Percentiles rank a stretch among this genome's conserved stretches.
Conservation (phyloP, 2,329 filamentous ascomycete species). For the Chaetomiaceae sp. region DNA sequence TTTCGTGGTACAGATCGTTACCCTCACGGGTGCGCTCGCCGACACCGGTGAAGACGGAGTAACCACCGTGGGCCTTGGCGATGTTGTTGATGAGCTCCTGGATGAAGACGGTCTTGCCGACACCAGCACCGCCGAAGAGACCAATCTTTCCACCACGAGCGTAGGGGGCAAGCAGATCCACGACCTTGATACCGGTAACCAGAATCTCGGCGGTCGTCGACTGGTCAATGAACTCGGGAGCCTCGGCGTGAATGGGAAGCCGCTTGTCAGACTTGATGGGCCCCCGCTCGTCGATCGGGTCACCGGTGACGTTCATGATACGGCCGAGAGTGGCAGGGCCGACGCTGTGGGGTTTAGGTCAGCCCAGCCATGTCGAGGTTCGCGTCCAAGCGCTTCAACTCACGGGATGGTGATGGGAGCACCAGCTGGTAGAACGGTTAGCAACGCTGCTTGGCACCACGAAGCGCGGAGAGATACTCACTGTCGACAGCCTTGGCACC, state of each 20-base stretch:
- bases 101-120: constrained; percentile 99
- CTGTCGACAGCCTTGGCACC: constrained; percentile 77
- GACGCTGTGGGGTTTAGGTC: constrained; percentile 39
- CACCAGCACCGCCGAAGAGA: constrained; percentile 99
- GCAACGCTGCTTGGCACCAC: not conserved
- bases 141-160: constrained; percentile 99
- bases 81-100: constrained; percentile 99
- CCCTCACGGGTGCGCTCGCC: constrained; percentile 99
- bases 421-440: constrained; percentile 52
- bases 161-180: constrained; percentile 97
- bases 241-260: constrained; percentile 88
- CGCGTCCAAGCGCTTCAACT: constrained; percentile 12
- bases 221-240: constrained; percentile 90
- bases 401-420: constrained; percentile 77
- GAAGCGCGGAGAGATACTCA: constrained; percentile 13
- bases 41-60: constrained; percentile 99
- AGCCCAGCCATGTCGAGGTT: constrained; percentile 5
- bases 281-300: constrained; percentile 98
- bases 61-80: constrained; percentile 99
- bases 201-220: constrained; percentile 95
- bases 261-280: constrained; percentile 91
- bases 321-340: constrained; percentile 89
- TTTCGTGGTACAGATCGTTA: constrained; percentile 99
- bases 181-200: constrained; percentile 99
- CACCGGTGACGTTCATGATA: constrained; percentile 99